Evolutionary conservation across 257 asterid genomes (phyloP), one percentile per base, ranked within the genome.

Genomic region (Primulina huaijiensis): DNA sequence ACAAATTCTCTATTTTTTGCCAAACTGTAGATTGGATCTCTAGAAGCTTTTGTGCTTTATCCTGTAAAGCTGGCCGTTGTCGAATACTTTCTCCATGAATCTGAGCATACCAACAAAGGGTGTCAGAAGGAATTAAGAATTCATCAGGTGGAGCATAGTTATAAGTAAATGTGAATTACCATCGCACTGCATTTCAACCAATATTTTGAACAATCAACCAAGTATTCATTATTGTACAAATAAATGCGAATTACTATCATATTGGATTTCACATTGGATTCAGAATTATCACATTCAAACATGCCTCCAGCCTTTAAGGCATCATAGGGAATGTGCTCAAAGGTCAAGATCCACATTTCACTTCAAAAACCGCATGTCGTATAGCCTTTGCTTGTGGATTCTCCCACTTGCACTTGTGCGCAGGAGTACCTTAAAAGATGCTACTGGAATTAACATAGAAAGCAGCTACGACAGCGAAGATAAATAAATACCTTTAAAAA

Each of bases 51-150:
- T 20, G 71, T 3, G 97, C 91, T 72, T 85, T 92, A 19, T 70
- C 86, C 73, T 80, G 89, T 74, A 92, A 65, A 65, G 79, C 75
- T 68, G 91, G 79, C 75, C 82, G 82, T 62, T 88, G 62, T 25
- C 95, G 80, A 60, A 92, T 71, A 63, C 87, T 85, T 80, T 89
- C 98, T 57, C 98, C 98, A 7, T 92, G 98, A 72, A 92, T 87
- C 98, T 89, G 84, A 12, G 43, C 76, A 70, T 33, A 62, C 71
- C 59, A 46, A 3, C 34, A 4, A 59, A 55, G 7, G 6, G n/a
- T 2, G 62, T 56, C 5, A 70, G 50, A 60, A 20, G 7, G 19
- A 30, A 40, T 59, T 40, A 53, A 25, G 19, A 65, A 65, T 62
- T 58, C 61, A 67, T 60, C 53, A 43, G 31, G 33, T 64, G 56